Evolutionary conservation across 495 filamentous ascomycete genomes (phyloP).

Genomic region (Cudoniella acicularis): DNA sequence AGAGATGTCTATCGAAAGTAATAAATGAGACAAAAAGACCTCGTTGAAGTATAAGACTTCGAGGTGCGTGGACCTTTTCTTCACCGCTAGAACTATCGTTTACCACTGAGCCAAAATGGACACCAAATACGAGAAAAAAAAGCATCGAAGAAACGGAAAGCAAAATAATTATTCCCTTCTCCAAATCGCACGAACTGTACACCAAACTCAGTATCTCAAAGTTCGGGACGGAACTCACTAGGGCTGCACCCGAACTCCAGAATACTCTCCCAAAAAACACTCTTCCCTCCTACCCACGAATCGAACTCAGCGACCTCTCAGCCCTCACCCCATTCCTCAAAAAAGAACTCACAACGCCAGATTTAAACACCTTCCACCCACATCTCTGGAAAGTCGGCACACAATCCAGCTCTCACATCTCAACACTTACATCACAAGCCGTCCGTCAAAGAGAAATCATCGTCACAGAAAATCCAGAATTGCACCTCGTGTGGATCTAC

Average conservation of each 20-base stretch:
- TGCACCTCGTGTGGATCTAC: conserved; percentile 54
- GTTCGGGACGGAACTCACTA: not conserved
- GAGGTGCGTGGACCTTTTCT: no score
- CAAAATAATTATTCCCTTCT: not conserved
- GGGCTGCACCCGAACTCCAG: no score
- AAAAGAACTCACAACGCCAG: not conserved
- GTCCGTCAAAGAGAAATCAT: conserved; percentile 23
- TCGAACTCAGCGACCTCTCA: not conserved
- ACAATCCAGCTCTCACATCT: not conserved
- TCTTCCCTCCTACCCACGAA: not conserved
- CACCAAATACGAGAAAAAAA: not conserved
- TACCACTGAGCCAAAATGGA: no score
- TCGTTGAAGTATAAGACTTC: no score
- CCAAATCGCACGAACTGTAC: not conserved
- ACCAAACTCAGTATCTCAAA: not conserved
- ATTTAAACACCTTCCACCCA: not conserved
- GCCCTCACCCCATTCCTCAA: not conserved
- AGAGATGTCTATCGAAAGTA: not conserved
- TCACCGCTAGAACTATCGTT: no score
- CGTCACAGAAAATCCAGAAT: conserved; percentile 39
- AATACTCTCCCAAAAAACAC: not conserved
- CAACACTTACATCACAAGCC: not conserved
- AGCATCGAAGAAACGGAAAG: not conserved
- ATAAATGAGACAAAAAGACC: not conserved
- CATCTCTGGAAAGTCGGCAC: not conserved